These are phyloP conservation scores for Linderniella brevidens DNA, from an alignment of 257 asterid genomes.

Conservation along the genomic window DNA sequence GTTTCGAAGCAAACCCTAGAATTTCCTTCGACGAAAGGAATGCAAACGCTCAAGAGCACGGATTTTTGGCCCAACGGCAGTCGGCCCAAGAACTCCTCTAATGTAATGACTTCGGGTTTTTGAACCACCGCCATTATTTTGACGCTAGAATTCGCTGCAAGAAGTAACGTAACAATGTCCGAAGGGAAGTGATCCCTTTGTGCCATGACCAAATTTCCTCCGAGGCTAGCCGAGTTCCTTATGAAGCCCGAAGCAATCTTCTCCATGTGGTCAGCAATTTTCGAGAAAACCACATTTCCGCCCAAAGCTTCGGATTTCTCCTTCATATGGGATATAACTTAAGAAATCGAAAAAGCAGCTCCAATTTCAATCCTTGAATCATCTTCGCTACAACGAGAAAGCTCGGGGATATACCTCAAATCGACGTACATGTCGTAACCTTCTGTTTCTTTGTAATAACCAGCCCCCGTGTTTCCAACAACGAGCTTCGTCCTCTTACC, in stretches of 20 bases:
- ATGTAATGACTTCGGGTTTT: slow-evolving; percentile 18
- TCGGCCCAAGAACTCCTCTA: slow-evolving; percentile 36
- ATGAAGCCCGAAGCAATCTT: slow-evolving; percentile 40
- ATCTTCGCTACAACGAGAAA: slow-evolving; percentile 24
- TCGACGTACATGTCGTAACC: slow-evolving; percentile 30
- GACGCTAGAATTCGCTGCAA: slow-evolving; percentile 31
- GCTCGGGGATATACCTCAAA: slow-evolving; percentile 37
- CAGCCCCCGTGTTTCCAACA: slow-evolving; percentile 54
- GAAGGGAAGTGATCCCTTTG: slow-evolving; percentile 60
- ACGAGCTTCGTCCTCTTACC: slow-evolving; percentile 20
- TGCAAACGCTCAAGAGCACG: slow-evolving; percentile 33
- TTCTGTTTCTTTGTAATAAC: slow-evolving; percentile 40
- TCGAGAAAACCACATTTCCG: slow-evolving; percentile 21
- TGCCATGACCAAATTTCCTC: slow-evolving; percentile 64
- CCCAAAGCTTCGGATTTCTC: slow-evolving; percentile 14
- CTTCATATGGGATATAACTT: slow-evolving; percentile 26
- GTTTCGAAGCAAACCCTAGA: slow-evolving; percentile 32
- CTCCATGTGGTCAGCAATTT: slow-evolving; percentile 53
- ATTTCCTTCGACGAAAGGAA: slow-evolving; percentile 26
- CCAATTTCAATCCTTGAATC: slow-evolving; percentile 38
- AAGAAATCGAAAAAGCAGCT: slow-evolving; percentile 41
- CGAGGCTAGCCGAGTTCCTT: slow-evolving; percentile 48
- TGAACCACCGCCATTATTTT: slow-evolving; percentile 19
- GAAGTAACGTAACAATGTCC: slow-evolving; percentile 46
- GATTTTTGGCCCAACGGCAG: slow-evolving; percentile 30